Percentiles rank a stretch among this genome's conserved stretches.
Conservation (phyloP, 805 yeast species). For the Kodamaea kakaduensis region DNA sequence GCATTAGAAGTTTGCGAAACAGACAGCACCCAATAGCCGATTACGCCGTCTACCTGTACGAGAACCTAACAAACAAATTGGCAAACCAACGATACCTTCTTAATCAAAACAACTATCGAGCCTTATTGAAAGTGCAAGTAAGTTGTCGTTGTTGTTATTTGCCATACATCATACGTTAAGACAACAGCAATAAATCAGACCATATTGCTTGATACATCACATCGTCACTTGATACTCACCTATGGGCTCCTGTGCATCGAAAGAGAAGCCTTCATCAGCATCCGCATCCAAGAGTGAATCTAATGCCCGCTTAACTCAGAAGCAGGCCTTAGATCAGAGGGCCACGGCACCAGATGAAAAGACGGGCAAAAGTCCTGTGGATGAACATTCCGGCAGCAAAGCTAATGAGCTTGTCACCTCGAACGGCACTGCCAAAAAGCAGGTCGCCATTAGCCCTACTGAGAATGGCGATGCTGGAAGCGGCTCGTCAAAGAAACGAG, state of each 20-base stretch:
- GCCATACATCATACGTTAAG: too few species aligned
- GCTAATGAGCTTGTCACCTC: not conserved
- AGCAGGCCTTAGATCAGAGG: slow-evolving; percentile 10
- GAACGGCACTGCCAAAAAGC: slow-evolving; percentile 3
- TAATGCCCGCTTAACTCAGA: slow-evolving; percentile 16
- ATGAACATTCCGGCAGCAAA: slow-evolving; percentile 2
- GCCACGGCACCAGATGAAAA: not conserved
- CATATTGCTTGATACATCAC: too few species aligned
- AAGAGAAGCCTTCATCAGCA: slow-evolving; percentile 9
- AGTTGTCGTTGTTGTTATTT: too few species aligned
- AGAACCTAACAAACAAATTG: too few species aligned
- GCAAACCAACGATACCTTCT: too few species aligned
- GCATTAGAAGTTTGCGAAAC: too few species aligned
- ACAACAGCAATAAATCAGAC: too few species aligned
- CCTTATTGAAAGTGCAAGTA: too few species aligned
- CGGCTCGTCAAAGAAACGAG: slow-evolving; percentile 24
- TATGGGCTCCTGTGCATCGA: slow-evolving; percentile 16
- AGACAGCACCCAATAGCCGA: too few species aligned
- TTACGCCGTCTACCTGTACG: too few species aligned
- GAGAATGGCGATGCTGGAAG: not conserved
- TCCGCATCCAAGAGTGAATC: slow-evolving; percentile 4
- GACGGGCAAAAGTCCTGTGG: not conserved
- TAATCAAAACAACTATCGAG: too few species aligned
- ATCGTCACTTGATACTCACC: too few species aligned
- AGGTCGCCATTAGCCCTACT: slow-evolving; percentile 2